Base-by-base conservation (phyloP, 2,329 filamentous ascomycete species). In the Corynespora cassiicola region DNA sequence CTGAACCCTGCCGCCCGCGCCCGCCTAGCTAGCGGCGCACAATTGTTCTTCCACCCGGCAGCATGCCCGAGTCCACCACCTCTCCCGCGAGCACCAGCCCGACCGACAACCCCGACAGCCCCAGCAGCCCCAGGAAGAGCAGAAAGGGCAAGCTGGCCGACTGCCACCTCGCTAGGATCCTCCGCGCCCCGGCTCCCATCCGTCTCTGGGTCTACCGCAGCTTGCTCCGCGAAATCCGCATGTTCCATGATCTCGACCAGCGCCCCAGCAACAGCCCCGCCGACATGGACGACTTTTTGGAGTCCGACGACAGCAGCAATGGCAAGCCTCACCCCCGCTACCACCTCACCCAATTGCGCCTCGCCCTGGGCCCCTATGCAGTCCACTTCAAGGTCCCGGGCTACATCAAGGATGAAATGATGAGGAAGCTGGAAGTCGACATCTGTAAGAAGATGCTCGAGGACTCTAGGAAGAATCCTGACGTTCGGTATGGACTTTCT, bases 341-440 rank as follows among this genome's bases (percentile, higher is more conserved):
- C 9, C 52, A 72, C 48, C 68, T 70, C 22, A 71, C 73, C 22
- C 66, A 72, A 40, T 54, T 77, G 27, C 68, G 73, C 38, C 68
- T 77, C 14, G 71, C 70, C 12, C 63, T 76, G 20, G 68, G 68
- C 12, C 69, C 73, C n/a, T 76, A 75, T 52, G 69, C 69, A 3
- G 78, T 80, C 41, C 81, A 85, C 58, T 85, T 84, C 70, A 77
- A 79, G 56, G 77, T 75, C 36, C 74, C 77, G 6, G 78, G 75
- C 17, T 81, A 84, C 63, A 77, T 85, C 54, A 77, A 80, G 46
- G 78, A 81, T 42, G 75, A 76, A 42, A 78, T 76, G 14, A 66
- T 84, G 57, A 78, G 80, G 42, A 75, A 81, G 68, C 70, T 85
- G 34, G 76, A 80, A 39, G 61, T 61, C 8, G 62, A 64, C 34